Base-by-base conservation (phyloP, 179 eudicot genomes). In the Pouteria campechiana region DNA sequence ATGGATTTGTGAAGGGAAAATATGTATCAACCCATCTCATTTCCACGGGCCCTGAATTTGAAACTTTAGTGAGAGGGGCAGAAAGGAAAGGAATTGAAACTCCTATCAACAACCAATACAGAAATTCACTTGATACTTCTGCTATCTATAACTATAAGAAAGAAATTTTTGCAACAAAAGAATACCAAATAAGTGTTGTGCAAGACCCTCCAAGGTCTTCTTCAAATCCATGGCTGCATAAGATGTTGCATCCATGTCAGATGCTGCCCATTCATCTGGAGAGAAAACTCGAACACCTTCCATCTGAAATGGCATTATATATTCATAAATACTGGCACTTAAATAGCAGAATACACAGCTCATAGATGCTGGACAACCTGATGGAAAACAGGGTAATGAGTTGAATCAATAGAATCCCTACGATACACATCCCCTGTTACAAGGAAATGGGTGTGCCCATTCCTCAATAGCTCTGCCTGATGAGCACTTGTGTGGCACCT, bases 401-500 rank as follows among this genome's bases (percentile, higher is more conserved):
- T 86, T 43, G 96, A 69, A 42, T 86, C 93, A 36, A 86, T 83
- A 37, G 94, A 79, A 68, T 83, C 90, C 55, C 93, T 72, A 29
- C 89, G 86, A 48, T 83, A 83, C 37, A 89, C 97, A 79, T 86
- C 95, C 57, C 97, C 97, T 9, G 87, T 87, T 19, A 83, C 90
- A 29, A 87, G 90, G 52, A 89, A 86, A 67, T 74, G 70, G 38
- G 86, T 76, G 58, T 79, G 68, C 13, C 97, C 97, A 12, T 48
- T 41, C 52, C 93, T 61, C 61, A 89, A 57, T 37, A 90, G 60
- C 63, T 78, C 81, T 35, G 87, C 93, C 56, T 75, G 88, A 71
- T 85, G 98, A 43, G 96, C 96, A 77, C 98, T 90, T 5, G 98
- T 90, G 76, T 86, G 98, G 68, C 98, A 90, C 68, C 98, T 82